A percentile compares a stretch with the other conserved stretches of the same genome.
Evolutionary conservation across 805 yeast species (phyloP).

Genomic region (Metschnikowia drakensbergensis): DNA sequence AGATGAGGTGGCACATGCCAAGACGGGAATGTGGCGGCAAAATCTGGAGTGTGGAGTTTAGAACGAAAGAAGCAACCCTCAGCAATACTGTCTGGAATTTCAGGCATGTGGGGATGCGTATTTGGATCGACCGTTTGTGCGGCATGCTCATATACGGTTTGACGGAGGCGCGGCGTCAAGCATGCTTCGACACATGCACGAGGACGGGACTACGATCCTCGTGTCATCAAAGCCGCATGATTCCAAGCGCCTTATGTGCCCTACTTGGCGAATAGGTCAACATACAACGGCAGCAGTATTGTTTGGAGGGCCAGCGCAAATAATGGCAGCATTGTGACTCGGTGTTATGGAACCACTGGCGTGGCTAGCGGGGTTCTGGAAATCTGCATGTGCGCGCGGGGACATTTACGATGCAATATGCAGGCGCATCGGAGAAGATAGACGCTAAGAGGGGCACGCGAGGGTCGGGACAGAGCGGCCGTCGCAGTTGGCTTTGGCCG

Average conservation of each 20-base stretch:
- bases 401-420: conserved; percentile 1
- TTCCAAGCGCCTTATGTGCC: no score
- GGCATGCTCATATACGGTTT: not conserved
- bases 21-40: no score
- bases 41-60: no score
- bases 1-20: no score
- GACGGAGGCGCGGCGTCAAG: conserved; percentile 4
- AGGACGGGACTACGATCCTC: conserved; percentile 1
- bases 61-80: not conserved
- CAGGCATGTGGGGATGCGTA: not conserved
- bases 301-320: no score
- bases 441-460: not conserved
- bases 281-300: no score
- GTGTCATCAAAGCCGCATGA: not conserved
- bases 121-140: not conserved
- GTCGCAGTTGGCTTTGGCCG: no score
- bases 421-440: not conserved
- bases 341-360: not conserved
- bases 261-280: no score
- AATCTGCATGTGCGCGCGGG: conserved; percentile 3
- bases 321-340: not conserved
- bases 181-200: conserved; percentile 5
- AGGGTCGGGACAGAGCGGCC: not conserved
- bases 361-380: not conserved
- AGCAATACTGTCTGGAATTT: not conserved